Base-by-base conservation (phyloP, 1,284 basidiomycete genomes). In the Austropuccinia psidii region DNA sequence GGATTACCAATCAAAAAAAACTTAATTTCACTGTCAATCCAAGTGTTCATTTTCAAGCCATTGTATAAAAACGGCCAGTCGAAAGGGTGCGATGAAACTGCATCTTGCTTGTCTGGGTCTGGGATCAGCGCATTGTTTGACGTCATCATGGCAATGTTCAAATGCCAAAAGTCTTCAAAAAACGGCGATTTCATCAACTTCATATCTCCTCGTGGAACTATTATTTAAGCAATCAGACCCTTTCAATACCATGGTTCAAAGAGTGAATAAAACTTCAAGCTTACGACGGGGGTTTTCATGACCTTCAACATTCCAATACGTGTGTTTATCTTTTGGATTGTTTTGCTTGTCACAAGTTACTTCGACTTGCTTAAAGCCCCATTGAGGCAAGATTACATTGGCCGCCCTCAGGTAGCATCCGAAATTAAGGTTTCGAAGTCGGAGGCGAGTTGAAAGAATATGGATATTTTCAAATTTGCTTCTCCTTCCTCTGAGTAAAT, bases 111-210 rank as follows among this genome's bases (percentile, higher is more conserved):
- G 84, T 98, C 95, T 0, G 93, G 91, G 79, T 98, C 93, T 0
- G 95, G 95, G 54, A 98, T 83, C 68, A 98, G 87, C 0, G 96
- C 94, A 80, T 98, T 98, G 84, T 98, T 98, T 4, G 94, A 96
- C 0, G 93, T 97, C 92, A 96, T 95, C 96, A 98, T 98, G 17
- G 94, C 95, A 17, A 98, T 91, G 79, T 98, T 98, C 74, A 98
- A 87, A 81, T 98, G 95, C 87, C 93, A 93, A 82, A 98, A 98
- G 82, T 98, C 95, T 72, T 90, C 88, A 72, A 97, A 83, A 86
- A 98, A 98, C 0, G 94, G 90, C 2, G 95, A 96, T 52, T 84
- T 85, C 84, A 95, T 96, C 74, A 89, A 86, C 79, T 90, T 91
- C 66, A 85, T 85, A 70, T 95, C 85, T 3, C 90, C 94, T 4